These are phyloP conservation scores for Plasmopara halstedii DNA, from an alignment of 352 stramenopile genomes.

Conservation along the genomic window DNA sequence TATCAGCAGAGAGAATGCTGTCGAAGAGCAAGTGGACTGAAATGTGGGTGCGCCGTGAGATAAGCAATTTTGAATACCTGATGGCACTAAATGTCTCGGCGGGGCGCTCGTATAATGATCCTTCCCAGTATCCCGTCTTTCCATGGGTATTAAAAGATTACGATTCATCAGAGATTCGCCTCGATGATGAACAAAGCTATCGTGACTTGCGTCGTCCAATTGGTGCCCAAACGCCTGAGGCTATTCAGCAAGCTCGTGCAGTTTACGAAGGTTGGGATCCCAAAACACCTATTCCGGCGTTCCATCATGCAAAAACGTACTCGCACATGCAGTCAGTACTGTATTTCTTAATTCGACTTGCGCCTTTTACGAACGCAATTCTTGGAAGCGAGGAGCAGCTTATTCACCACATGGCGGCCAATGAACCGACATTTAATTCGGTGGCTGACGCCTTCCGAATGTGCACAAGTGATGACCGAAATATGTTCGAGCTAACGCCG, in stretches of 20 bases:
- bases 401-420: slow-evolving; percentile 23
- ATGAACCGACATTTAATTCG: slow-evolving; percentile 52
- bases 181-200: slow-evolving; percentile 90
- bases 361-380: slow-evolving; percentile 54
- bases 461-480: slow-evolving; percentile 45
- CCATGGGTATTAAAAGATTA: slow-evolving; percentile 98
- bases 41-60: slow-evolving; percentile 81
- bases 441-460: slow-evolving; percentile 47
- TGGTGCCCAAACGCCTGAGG: slow-evolving; percentile 74
- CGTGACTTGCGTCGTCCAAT: slow-evolving; percentile 96
- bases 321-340: slow-evolving; percentile 67
- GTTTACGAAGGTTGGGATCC: slow-evolving; percentile 39
- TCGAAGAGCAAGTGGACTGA: slow-evolving; percentile 79
- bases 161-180: slow-evolving; percentile 86
- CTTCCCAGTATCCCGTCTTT: slow-evolving; percentile 98
- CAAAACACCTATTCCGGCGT: slow-evolving; percentile 49
- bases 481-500: slow-evolving; percentile 64
- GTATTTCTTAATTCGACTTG: slow-evolving; percentile 65
- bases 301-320: slow-evolving; percentile 66
- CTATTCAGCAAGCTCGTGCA: slow-evolving; percentile 33
- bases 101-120: slow-evolving; percentile 95
- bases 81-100: slow-evolving; percentile 94
- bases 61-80: slow-evolving; percentile 95
- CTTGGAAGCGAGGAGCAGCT: slow-evolving; percentile 29
- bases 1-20: slow-evolving; percentile 67